Evolutionary conservation across 2,329 filamentous ascomycete genomes (phyloP), one percentile per base, ranked within the genome.

Genomic region (Trichoderma arundinaceum): DNA sequence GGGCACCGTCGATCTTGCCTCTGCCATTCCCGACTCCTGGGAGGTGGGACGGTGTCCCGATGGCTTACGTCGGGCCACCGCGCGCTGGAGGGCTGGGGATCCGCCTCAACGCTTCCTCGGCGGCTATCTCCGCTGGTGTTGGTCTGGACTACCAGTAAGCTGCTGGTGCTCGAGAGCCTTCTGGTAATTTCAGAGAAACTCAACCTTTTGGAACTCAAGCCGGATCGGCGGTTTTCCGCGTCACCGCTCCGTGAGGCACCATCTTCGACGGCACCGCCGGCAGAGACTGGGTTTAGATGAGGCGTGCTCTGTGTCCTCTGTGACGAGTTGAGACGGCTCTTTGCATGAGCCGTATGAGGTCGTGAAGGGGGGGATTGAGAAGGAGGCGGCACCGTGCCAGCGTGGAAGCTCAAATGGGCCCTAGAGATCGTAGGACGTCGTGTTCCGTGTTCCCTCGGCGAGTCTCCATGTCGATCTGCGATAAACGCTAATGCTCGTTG

Each of bases 161-260:
- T 87, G 72, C 84, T 87, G 59, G 85, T 87, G 73, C 83, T 87
- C 70, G 85, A 88, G 62, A 89, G 74, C 68, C 85, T 79, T 73
- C 85, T 86, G 53, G 85, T 84, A 68, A 88, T 86, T 62, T 89
- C 86, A 70, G 81, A 84, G 69, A 89, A 87, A 77, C 84, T 87
- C 64, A 87, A 80, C 67, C 84, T 81, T 77, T 88, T 88, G 53
- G 78, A 77, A 72, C 83, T 86, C 57, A 82, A 83, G 46, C 78
- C 78, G 33, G 86, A 88, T 54, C 80, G 78, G 38, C 84, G 82
- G 69, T 85, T 84, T 62, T 84, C 82, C 54, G 73, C 72, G 52
- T 64, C 60, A 7, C 51, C 35, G 32, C 9, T 58, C 32, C 73
- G 73, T 62, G 72, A 71, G 39, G 69, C 69, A 32, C 69, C 69